Conservation (phyloP, 2,329 filamentous ascomycete genomes). For the Ambrosiella xylebori region DNA sequence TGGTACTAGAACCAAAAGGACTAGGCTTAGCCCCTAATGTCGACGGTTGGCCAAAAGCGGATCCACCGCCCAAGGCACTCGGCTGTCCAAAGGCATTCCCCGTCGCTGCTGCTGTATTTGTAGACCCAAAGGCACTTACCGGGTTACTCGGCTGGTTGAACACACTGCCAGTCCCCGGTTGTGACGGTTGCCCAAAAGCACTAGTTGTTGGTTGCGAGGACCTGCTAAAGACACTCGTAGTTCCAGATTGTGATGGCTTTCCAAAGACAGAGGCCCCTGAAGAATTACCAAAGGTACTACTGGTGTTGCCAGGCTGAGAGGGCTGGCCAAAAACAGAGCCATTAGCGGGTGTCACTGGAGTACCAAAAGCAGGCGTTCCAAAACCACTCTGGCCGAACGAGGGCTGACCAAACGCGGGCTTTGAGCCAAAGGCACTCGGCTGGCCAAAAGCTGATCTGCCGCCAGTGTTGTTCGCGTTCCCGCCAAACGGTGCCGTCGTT, state of each 20-base stretch:
- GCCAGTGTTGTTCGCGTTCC: not conserved
- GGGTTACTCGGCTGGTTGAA: constrained; percentile 20
- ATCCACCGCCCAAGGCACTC: constrained; percentile 19
- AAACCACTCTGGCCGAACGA: constrained; percentile 10
- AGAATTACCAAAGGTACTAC: constrained; percentile 22
- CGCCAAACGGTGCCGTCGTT: not conserved
- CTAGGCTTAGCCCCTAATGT: constrained; percentile 7
- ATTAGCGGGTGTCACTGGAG: constrained; percentile 1
- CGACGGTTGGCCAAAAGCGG: constrained; percentile 18
- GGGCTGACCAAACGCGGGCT: constrained; percentile 21
- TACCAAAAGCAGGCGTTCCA: constrained; percentile 9
- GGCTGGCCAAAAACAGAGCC: constrained; percentile 24
- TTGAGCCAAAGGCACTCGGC: constrained; percentile 19
- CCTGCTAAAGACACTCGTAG: constrained; percentile 23
- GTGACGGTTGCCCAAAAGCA: constrained; percentile 23
- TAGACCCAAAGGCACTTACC: constrained; percentile 25
- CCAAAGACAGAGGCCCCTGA: constrained; percentile 22
- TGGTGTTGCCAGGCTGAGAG: constrained; percentile 22
- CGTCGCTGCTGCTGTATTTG: constrained; percentile 21
- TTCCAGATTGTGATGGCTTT: constrained; percentile 22
- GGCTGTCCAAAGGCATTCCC: constrained; percentile 20
- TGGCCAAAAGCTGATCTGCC: constrained; percentile 14
- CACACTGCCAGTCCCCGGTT: constrained; percentile 16
- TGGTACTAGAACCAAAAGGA: constrained; percentile 12
- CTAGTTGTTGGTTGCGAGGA: constrained; percentile 21